These are phyloP conservation scores for Furcasterigmium sp. DNA, from an alignment of 2,329 filamentous ascomycete genomes.

Conservation along the genomic window DNA sequence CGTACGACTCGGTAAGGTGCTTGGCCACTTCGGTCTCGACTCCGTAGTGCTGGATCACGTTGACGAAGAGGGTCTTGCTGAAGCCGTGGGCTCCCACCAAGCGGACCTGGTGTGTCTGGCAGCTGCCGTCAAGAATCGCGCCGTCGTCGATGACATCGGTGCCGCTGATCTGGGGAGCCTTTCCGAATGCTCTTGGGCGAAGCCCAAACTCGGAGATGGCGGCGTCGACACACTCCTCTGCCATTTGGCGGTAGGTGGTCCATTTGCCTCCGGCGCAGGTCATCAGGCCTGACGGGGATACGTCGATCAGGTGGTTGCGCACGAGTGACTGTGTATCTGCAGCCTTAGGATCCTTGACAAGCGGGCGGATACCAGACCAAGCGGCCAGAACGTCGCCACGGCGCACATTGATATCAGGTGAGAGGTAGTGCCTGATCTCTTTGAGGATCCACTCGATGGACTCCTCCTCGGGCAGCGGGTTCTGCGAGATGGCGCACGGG, in stretches of 20 bases:
- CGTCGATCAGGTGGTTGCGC: conserved; percentile 77
- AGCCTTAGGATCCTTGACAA: conserved; percentile 82
- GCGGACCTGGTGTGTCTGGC: conserved; percentile 78
- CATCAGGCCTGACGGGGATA: conserved; percentile 73
- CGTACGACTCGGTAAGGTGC: conserved; percentile 82
- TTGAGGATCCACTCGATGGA: conserved; percentile 85
- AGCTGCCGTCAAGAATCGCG: conserved; percentile 58
- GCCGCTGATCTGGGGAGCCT: conserved; percentile 63
- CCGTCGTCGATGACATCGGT: conserved; percentile 67
- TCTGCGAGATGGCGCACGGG: conserved; percentile 63
- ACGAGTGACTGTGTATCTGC: conserved; percentile 83
- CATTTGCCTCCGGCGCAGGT: conserved; percentile 88
- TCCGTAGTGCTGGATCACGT: conserved; percentile 88
- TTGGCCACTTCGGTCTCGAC: conserved; percentile 88
- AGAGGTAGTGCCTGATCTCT: conserved; percentile 76
- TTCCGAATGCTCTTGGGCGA: conserved; percentile 46
- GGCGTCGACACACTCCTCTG: conserved; percentile 81
- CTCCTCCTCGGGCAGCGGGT: conserved; percentile 74
- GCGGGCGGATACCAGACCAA: conserved; percentile 82
- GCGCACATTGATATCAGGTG: conserved; percentile 79
- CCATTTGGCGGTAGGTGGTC: conserved; percentile 93
- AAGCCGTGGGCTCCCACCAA: conserved; percentile 81
- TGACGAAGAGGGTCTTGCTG: conserved; percentile 88
- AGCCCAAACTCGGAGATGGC: conserved; percentile 67
- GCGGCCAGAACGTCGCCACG: conserved; percentile 84